phyloP scores from a whole-genome alignment of 192 early-diverging fungal species.

The Fimicolochytrium jonesii region DNA sequence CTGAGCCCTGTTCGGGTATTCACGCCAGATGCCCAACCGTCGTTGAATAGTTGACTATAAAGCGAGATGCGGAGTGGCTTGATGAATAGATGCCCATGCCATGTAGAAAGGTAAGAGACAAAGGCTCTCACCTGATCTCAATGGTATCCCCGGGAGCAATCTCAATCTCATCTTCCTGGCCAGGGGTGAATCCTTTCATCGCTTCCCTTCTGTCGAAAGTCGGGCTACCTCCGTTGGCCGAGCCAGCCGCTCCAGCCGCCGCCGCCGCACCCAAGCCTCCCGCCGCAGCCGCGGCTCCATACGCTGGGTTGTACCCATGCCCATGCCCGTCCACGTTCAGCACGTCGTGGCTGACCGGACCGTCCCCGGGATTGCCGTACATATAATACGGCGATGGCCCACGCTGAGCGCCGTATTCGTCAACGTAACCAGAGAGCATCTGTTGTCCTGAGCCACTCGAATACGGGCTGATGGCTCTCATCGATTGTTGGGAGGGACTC shows the following conservation, averaged over 20 bases:
- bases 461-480: constrained; percentile 1
- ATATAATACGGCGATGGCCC: neutral
- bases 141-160: constrained; percentile 10
- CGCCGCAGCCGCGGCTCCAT: no score
- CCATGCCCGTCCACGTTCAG: no score
- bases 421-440: no score
- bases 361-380: neutral
- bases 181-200: constrained; percentile 15
- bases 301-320: no score
- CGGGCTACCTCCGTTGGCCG: no score
- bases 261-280: neutral
- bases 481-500: neutral
- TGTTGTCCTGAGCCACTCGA: neutral
- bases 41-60: constrained; percentile 18
- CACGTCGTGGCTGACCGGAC: neutral
- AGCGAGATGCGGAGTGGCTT: neutral
- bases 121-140: constrained; percentile 9
- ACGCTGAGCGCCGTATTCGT: no score
- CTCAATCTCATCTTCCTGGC: constrained; percentile 15
- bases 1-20: constrained; percentile 12
- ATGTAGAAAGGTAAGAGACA: neutral
- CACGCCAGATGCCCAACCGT: constrained; percentile 18
- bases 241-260: neutral
- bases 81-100: neutral
- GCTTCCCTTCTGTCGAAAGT: no score